Base-by-base conservation (phyloP, 306 rosid genomes). In the Casuarina glauca region DNA sequence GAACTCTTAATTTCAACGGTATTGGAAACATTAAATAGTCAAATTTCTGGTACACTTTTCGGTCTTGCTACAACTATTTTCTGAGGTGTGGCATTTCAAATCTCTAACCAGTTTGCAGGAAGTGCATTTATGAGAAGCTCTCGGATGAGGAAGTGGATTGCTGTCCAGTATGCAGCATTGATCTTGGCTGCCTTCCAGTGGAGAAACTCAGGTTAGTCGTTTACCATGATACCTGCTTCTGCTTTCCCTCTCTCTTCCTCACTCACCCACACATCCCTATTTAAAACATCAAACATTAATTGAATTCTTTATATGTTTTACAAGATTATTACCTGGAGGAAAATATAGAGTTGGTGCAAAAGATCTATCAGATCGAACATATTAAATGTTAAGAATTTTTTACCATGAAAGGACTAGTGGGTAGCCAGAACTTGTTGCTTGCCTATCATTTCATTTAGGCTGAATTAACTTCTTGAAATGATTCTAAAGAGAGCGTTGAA, bases 131-230 rank as follows among this genome's bases (percentile, higher is more conserved):
- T 48, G 89, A 91, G 72, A 91, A 89, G 82, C 86, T 95, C 74
- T 88, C 97, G 9, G 97, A 95, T 72, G 97, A 95, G 76, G 97
- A 95, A 84, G 63, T 72, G 50, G 98, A 93, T 74, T 85, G 76
- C 72, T 95, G 97, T 82, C 99, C 99, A 1, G 97, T 88, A 32
- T 95, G 99, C 88, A 76, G 91, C 67, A 83, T 93, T 76, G 99
- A 95, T 84, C 87, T 95, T 13, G 99, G 99, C 10, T 87, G 89
- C 79, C 90, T 88, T 80, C 99, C 99, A 0, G 89, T 87, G 62
- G 97, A 95, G 70, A 95, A 95, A 80, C 93, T 95, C 83, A 95
- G 99, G 99, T 90, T 45, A 11, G 76, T 78, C 57, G n/a, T 73
- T 77, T 61, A 55, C 74, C 52, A 16, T 66, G 50, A 66, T 71